phyloP scores from a whole-genome alignment of 257 asterid species.

The Oldenlandia corymbosa region DNA sequence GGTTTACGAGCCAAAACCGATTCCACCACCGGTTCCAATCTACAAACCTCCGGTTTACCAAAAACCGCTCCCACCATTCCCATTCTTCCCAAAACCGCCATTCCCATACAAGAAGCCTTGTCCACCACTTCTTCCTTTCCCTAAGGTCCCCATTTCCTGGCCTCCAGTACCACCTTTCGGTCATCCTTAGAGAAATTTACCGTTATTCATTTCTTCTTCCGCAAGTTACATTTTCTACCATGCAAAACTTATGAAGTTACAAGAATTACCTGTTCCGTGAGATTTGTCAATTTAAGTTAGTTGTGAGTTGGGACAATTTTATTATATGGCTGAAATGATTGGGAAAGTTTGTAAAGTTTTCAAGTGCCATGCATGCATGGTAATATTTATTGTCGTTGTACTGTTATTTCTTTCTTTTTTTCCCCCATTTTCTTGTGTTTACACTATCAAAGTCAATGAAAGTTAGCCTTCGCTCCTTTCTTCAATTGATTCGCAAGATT shows the following conservation, averaged over 20 bases:
- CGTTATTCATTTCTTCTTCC: neutral
- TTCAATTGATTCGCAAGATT: neutral
- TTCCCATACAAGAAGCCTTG: conserved; percentile 49
- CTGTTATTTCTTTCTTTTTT: neutral
- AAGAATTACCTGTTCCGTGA: neutral
- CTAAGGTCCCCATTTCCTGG: conserved; percentile 51
- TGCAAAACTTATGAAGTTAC: no score
- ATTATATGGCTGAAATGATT: no score
- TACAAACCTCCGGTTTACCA: conserved; percentile 26
- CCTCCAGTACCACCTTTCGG: conserved; percentile 59
- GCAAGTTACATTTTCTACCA: no score
- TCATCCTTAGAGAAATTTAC: conserved; percentile 10
- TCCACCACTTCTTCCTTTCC: conserved; percentile 61
- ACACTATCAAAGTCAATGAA: conserved; percentile 1
- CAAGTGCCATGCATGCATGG: conserved; percentile 5
- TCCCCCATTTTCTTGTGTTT: no score
- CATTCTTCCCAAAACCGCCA: conserved; percentile 20
- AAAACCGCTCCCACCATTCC: conserved; percentile 36
- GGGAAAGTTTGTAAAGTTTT: conserved; percentile 6
- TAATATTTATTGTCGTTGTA: neutral
- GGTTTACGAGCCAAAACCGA: conserved; percentile 18
- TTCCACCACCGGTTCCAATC: neutral
- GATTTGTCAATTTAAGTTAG: neutral
- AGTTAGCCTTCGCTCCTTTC: neutral
- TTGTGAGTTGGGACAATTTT: conserved; percentile 1